Base-by-base conservation (phyloP, 768 basidiomycete genomes). In the Lentinula sp. region DNA sequence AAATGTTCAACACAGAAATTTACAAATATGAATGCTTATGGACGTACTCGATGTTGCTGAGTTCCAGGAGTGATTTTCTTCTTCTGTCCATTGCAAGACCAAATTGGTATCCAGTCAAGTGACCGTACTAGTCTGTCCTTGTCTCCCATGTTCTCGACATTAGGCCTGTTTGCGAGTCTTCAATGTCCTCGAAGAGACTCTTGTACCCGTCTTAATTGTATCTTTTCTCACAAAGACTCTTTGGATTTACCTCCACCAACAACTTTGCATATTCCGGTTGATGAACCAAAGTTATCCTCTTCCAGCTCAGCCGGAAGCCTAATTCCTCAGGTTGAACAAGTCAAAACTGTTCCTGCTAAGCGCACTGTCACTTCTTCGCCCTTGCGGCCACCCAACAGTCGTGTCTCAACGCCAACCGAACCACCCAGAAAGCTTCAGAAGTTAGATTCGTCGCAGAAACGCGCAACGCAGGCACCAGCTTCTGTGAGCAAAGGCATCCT, bases 341-440 rank as follows among this genome's bases (percentile, higher is more conserved):
- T 51, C 53, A 40, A 56, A 37, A 67, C 75, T 18, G 69, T 83
- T 15, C 81, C 84, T 31, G 73, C 81, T 11, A 89, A 89, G 70
- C 79, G 87, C 40, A 71, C 80, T 1, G 70, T 74, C 6, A 64
- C 76, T 28, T 53, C 67, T 40, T 74, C 72, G 62, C 71, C 72
- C 40, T 43, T 73, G 42, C 71, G 71, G n/a, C 61, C 64, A 28
- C n/a, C 59, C 57, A 52, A 64, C 39, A 64, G 66, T 61, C 62
- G 67, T 0, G 63, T 69, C 6, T 37, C 66, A 9, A 65, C 61
- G 7, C 40, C 67, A 28, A 62, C 64, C 5, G 87, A 85, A 67
- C 85, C 86, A 16, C 87, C 89, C 0, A 71, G 79, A 16, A 92
- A 91, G 68, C 75, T 90, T 34, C 82, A 85, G 71, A 85, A 80